phyloP scores from a whole-genome alignment of 139 green algal species.

The Dunaliella primolecta region DNA sequence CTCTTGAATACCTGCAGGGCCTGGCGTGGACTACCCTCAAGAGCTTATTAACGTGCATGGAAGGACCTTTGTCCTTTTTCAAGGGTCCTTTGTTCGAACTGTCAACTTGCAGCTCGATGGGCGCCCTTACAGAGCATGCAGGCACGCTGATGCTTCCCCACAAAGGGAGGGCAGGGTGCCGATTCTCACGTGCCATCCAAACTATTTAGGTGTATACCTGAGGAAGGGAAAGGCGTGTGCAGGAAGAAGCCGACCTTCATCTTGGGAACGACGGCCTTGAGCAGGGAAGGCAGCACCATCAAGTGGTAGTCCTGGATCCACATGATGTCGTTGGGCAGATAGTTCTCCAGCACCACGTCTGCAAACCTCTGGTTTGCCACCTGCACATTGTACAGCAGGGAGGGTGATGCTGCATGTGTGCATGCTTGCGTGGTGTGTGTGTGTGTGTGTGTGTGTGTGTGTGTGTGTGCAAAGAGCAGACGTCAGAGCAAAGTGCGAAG shows the following conservation, averaged over 20 bases:
- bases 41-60: too few relatives aligned
- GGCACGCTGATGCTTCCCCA: too few relatives aligned
- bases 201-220: too few relatives aligned
- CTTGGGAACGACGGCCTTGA: constrained; percentile 77
- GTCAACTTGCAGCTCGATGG: too few relatives aligned
- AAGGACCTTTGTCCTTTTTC: too few relatives aligned
- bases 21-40: too few relatives aligned
- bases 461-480: not conserved
- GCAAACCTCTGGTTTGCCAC: constrained; percentile 65
- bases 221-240: constrained; percentile 86
- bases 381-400: constrained; percentile 10
- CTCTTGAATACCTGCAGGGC: too few relatives aligned
- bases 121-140: too few relatives aligned
- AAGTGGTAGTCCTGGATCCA: constrained; percentile 92
- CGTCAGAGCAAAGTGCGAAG: constrained; percentile 43
- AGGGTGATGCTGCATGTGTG: not conserved
- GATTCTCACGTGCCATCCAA: too few relatives aligned
- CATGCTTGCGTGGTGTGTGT: too few relatives aligned
- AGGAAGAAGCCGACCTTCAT: constrained; percentile 87
- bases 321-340: constrained; percentile 81
- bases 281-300: constrained; percentile 87
- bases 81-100: too few relatives aligned
- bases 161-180: too few relatives aligned
- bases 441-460: constrained; percentile 1
- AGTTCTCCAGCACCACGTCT: constrained; percentile 74